phyloP scores from a whole-genome alignment of 1,284 basidiomycete species.

The Coniferiporia weirii region DNA sequence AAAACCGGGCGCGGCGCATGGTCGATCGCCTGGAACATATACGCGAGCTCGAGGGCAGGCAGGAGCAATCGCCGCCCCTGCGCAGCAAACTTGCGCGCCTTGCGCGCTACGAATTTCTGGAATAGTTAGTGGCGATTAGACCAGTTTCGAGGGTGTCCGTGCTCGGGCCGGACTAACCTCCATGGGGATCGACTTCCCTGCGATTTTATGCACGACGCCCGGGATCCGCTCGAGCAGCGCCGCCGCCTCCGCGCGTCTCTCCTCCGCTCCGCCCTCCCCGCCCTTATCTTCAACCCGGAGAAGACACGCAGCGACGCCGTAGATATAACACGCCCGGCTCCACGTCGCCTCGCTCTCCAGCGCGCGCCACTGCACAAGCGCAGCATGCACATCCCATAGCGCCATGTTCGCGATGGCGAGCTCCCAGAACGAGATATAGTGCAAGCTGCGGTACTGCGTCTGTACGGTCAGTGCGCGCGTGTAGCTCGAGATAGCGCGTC shows the following conservation, averaged over 20 bases:
- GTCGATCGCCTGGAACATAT: slow-evolving; percentile 35
- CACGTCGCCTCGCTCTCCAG: slow-evolving; percentile 35
- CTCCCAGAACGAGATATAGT: slow-evolving; percentile 37
- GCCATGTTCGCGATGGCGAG: slow-evolving; percentile 43
- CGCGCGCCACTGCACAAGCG: slow-evolving; percentile 38
- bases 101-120: slow-evolving; percentile 46
- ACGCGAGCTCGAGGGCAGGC: slow-evolving; percentile 52
- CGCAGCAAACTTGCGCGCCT: slow-evolving; percentile 46
- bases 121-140: not conserved
- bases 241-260: slow-evolving; percentile 18
- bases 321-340: slow-evolving; percentile 35
- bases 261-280: slow-evolving; percentile 19
- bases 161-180: slow-evolving; percentile 30
- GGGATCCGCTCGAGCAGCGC: slow-evolving; percentile 35
- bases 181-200: slow-evolving; percentile 47
- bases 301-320: slow-evolving; percentile 22
- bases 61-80: slow-evolving; percentile 42
- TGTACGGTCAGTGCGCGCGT: slow-evolving; percentile 24
- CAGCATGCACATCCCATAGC: slow-evolving; percentile 38
- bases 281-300: slow-evolving; percentile 20
- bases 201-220: slow-evolving; percentile 32
- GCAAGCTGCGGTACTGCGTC: slow-evolving; percentile 25
- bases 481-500: slow-evolving; percentile 38
- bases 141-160: not conserved
- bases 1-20: slow-evolving; percentile 22